Evolutionary conservation across 1,284 basidiomycete species (phyloP), one percentile per base, ranked within the genome.

Genomic region (Sanghuangporus baumii): DNA sequence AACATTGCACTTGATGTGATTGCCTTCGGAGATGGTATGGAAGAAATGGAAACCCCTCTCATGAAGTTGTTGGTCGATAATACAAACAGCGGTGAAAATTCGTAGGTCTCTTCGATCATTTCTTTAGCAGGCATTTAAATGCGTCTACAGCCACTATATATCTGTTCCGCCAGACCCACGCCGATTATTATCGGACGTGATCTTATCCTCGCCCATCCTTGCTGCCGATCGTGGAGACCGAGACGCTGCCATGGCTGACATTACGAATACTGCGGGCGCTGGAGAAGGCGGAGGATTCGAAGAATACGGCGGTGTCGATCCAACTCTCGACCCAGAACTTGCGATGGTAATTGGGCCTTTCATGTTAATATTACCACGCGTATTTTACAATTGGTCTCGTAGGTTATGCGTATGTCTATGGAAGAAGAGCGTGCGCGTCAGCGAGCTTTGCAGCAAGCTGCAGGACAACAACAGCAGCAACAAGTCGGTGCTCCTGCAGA

Each of bases 371-470:
- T 18, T 2, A 11, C 16, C 16, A 16, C 43, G 7, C 43, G 20
- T 46, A n/a, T 6, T 4, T 36, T 50, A 60, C 59, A 6, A n/a
- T 20, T 46, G 7, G 7, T 18, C 2, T 46, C 61, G 34, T 69
- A 97, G 94, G 96, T 95, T 11, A 82, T 99, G 50, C 91, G 96
- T 46, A 94, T 99, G 89, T 98, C 96, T 0, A 87, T 99, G 82
- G 93, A 98, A 76, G 96, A 99, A 76, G 96, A 96, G 65, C 88
- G 92, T 72, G 94, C 94, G 38, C 86, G 95, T 23, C 60, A 62
- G 41, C 91, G 93, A 77, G 88, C 85, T n/a, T 89, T 85, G 6
- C 80, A 71, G 74, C 67, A 78, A 67, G 60, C 73, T 65, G 67
- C 71, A 34, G 72, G 75, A 18, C 75, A 78, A 37, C 48, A 72